Evolutionary conservation across 805 yeast genomes (phyloP), one percentile per base, ranked within the genome.

Genomic region (Pichia gijzeniarum): DNA sequence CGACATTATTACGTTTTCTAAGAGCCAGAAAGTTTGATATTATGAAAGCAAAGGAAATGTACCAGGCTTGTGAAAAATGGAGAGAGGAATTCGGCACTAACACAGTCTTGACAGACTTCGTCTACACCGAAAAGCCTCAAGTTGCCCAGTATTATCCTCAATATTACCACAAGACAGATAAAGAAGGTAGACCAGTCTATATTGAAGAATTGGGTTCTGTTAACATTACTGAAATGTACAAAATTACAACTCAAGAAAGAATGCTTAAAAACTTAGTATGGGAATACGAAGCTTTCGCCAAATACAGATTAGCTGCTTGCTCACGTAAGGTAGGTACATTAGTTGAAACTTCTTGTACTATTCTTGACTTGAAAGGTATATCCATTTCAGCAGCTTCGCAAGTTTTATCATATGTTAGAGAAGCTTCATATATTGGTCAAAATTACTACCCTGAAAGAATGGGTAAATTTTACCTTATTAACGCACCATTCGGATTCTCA

Each of bases 361-460:
- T 93, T 56, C 71, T 93, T 72, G 99, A 93, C 63, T 75, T 93
- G 63, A 93, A 93, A 70, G 97, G 97, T 30, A 89, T 91, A 47
- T 86, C 96, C 21, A 73, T 93, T 48, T 71, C 84, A 20, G 69
- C 93, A 40, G 95, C 95, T 21, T 80, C 82, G 52, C 87, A 83
- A 62, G 99, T 93, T 36, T 72, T 88, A 53, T 73, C 82, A 12
- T 93, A 89, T 67, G 95, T 93, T 45, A 81, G 82, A 63, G 97
- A 90, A 68, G 96, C 99, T 9, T 86, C 96, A 13, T 71, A 77
- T 59, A 87, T 93, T 58, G 96, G 98, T 48, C 99, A 93, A 73
- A 87, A 93, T 70, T 91, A 86, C 69, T 93, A 93, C 65, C 99
- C 99, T 14, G 99, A 93, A 74, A 85, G 98, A 68, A 93, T 93